phyloP scores from a whole-genome alignment of 306 rosid genomes.

The Oxytropis ochrocephala region DNA sequence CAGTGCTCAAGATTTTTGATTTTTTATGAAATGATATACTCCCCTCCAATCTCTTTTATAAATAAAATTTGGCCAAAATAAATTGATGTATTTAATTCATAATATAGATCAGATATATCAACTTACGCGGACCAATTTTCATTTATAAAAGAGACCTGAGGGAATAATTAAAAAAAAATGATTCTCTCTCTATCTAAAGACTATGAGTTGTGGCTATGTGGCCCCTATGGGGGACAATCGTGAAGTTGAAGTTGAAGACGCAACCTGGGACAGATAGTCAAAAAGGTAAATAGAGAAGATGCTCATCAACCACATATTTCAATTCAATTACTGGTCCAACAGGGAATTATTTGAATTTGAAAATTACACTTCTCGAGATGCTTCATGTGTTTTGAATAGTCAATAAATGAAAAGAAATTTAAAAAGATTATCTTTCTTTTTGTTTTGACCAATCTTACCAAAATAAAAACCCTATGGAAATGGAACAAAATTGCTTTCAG shows the following conservation, averaged over 20 bases:
- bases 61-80: no score
- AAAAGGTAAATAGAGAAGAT: constrained; percentile 21
- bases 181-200: background rate
- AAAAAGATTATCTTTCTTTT: background rate
- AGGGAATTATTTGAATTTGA: constrained; percentile 12
- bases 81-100: no score
- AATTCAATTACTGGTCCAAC: background rate
- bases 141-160: no score
- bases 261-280: constrained; percentile 34
- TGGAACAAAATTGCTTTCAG: no score
- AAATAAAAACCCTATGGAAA: no score
- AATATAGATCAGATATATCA: no score
- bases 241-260: constrained; percentile 30
- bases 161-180: background rate
- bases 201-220: background rate
- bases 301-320: background rate
- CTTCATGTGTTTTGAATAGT: background rate
- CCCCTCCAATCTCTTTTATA: no score
- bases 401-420: background rate
- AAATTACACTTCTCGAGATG: background rate
- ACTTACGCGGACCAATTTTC: no score
- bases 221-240: constrained; percentile 19
- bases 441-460: no score
- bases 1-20: background rate
- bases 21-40: background rate